Conservation (phyloP, 129 eudicot genomes). For the Rutidosis leptorrhynchoides region DNA sequence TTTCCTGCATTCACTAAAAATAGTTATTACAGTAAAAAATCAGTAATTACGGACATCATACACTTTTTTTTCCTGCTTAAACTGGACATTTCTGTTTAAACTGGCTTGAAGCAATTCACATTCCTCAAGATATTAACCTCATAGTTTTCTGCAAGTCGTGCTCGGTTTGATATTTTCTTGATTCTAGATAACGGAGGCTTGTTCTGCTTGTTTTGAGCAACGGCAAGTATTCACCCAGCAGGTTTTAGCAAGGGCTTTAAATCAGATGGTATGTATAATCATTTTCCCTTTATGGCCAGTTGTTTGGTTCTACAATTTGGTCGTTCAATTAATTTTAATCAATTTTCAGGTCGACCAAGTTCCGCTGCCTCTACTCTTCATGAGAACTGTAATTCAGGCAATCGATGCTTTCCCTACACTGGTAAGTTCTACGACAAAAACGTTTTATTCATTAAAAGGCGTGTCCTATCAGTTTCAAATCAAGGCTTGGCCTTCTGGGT, state of each 20-base stretch:
- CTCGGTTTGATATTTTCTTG: too few relatives aligned
- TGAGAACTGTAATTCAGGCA: conserved; percentile 95
- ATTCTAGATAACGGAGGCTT: conserved; percentile 88
- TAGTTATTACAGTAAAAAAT: too few relatives aligned
- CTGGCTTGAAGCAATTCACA: too few relatives aligned
- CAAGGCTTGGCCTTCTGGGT: too few relatives aligned
- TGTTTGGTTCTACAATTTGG: too few relatives aligned
- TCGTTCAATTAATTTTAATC: not conserved
- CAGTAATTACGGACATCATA: too few relatives aligned
- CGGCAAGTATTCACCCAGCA: conserved; percentile 90
- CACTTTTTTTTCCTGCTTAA: too few relatives aligned
- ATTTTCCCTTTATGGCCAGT: conserved; percentile 1
- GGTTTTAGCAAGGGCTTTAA: conserved; percentile 82
- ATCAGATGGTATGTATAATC: conserved; percentile 59
- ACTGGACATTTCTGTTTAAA: too few relatives aligned
- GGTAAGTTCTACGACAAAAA: conserved; percentile 32
- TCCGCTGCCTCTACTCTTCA: conserved; percentile 83
- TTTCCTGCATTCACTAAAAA: too few relatives aligned
- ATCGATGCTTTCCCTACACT: conserved; percentile 82
- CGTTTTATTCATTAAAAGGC: not conserved
- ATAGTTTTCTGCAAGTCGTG: too few relatives aligned
- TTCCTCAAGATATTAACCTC: too few relatives aligned
- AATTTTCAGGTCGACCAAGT: conserved; percentile 69
- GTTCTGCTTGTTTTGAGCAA: conserved; percentile 97
- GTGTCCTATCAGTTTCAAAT: conserved; percentile 15